Percentiles rank a stretch among this genome's conserved stretches.
Evolutionary conservation across 2,329 filamentous ascomycete species (phyloP).

Genomic region (Calonectria pseudoreteaudii): DNA sequence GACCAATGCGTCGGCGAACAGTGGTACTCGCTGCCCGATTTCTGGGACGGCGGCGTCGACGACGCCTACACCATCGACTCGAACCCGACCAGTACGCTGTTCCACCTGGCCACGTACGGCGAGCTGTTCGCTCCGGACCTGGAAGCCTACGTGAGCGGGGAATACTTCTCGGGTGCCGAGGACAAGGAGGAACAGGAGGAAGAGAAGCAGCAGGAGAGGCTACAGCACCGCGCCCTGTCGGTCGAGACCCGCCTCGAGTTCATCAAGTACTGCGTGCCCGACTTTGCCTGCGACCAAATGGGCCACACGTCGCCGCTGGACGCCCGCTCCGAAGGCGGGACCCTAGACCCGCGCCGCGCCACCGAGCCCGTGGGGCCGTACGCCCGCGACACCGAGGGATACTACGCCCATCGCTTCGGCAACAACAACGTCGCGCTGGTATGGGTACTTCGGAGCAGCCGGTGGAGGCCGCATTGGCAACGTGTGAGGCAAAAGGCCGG

Average conservation of each 20-base stretch:
- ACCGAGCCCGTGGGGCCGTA: constrained; percentile 16
- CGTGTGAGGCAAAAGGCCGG: neutral
- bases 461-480: constrained; percentile 20
- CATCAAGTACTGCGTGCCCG: constrained; percentile 22
- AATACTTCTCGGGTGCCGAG: no score
- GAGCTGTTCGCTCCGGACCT: constrained; percentile 17
- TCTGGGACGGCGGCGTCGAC: constrained; percentile 18
- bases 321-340: neutral
- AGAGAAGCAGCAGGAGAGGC: rapidly evolving
- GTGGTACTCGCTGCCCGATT: constrained; percentile 15
- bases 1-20: constrained; percentile 16
- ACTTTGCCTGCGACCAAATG: constrained; percentile 18
- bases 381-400: neutral
- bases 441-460: constrained; percentile 19
- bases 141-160: neutral
- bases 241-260: constrained; percentile 20
- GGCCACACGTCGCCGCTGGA: neutral
- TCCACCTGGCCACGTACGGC: constrained; percentile 20
- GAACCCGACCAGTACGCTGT: constrained; percentile 6
- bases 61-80: constrained; percentile 22
- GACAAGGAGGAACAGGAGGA: neutral
- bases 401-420: neutral
- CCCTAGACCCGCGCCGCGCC: constrained; percentile 17
- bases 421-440: constrained; percentile 20
- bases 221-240: neutral